Base-by-base conservation (phyloP, 805 yeast species). In the Kodamaea jinghongensis region DNA sequence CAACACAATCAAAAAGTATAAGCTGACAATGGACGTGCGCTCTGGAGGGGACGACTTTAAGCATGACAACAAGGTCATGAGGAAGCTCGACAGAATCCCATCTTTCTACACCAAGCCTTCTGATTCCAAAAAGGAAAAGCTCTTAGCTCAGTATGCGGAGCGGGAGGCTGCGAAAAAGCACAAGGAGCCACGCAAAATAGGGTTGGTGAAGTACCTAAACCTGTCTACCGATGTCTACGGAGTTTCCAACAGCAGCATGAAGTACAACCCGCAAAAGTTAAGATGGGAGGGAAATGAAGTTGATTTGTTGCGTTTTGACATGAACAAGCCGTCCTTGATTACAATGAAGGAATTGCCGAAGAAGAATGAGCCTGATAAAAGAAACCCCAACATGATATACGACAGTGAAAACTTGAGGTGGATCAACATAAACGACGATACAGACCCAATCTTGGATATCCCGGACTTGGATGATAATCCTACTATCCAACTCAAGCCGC, bases 201-300 rank as follows among this genome's bases (percentile, higher is more conserved):
- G 71, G 0, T 48, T 61, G 9, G 61, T 66, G 6, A 50, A 54
- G 35, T 60, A 60, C 38, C 40, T 65, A 8, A 64, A 61, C 35
- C 49, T 50, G 25, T 31, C 31, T 7, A 28, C 28, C 13, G 35
- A 32, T 3, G 22, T 13, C 17, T 27, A 43, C 20, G 23, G 51
- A 17, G 32, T 51, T 37, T 32, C 47, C 30, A 46, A 50, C 49
- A 55, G 52, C n/a, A 54, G 48, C 16, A 79, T 82, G 81, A 65
- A 63, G 34, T 82, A 67, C 50, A 79, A 82, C 47, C 72, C 81
- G 1, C 57, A 58, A 11, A 63, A 69, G 34, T 65, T 66, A 47
- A 62, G 64, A 32, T 82, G 87, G 88, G 81, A 76, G 49, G 86
- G 86, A 3, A 81, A 81, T 49, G 83, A 81, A 28, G 71, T 67